Conservation (phyloP, 352 stramenopile species). For the Phytophthora tubulina region DNA sequence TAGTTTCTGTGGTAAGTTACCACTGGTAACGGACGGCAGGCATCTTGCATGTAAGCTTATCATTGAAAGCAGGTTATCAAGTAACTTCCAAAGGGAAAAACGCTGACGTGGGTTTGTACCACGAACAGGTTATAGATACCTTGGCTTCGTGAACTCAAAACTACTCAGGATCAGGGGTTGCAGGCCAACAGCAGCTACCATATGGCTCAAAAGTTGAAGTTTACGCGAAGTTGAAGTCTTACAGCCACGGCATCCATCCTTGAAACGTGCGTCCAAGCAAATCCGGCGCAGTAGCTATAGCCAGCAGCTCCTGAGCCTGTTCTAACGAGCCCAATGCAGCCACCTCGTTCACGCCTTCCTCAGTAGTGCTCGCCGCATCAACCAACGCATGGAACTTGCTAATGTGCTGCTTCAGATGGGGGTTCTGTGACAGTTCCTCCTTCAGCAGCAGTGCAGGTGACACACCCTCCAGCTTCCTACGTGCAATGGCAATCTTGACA, state of each 20-base stretch:
- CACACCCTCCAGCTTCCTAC: slow-evolving; percentile 79
- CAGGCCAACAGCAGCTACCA: no score
- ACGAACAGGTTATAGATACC: no score
- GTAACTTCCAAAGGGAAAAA: no score
- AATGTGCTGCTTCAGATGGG: slow-evolving; percentile 64
- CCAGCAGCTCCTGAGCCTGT: slow-evolving; percentile 88
- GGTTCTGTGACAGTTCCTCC: slow-evolving; percentile 79
- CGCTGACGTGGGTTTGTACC: no score
- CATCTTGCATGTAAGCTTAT: no score
- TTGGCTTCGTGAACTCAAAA: no score
- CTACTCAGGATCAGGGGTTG: no score
- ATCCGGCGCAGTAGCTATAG: slow-evolving; percentile 83
- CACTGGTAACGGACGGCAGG: no score
- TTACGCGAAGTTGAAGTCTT: background rate
- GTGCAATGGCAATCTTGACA: slow-evolving; percentile 81
- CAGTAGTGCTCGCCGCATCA: slow-evolving; percentile 43
- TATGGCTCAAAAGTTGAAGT: background rate
- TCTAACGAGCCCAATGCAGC: slow-evolving; percentile 57
- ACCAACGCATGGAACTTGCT: slow-evolving; percentile 68
- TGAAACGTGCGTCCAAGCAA: slow-evolving; percentile 85
- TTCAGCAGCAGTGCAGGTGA: slow-evolving; percentile 76
- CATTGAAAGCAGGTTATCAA: no score
- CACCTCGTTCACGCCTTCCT: slow-evolving; percentile 22
- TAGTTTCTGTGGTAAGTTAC: no score
- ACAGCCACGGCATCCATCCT: slow-evolving; percentile 86